Base-by-base conservation (phyloP, 371 early-diverging fungal genomes). In the Batrachochytrium dendrobatidis region DNA sequence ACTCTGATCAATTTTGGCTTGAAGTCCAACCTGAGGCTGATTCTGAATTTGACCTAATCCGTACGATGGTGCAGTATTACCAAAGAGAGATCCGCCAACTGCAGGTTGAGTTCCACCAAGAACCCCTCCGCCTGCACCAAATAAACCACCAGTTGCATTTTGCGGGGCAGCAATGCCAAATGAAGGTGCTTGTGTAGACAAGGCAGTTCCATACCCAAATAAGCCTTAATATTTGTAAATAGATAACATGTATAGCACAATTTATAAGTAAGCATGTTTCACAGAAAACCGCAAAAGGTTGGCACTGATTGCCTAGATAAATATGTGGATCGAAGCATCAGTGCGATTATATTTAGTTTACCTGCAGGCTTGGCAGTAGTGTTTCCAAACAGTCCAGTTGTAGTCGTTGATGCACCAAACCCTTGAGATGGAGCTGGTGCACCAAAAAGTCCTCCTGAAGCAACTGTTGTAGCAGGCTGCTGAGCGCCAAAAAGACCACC, bases 1-100 rank as follows among this genome's bases (percentile, higher is more conserved):
- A 55, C 83, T 83, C 48, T 79, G 75, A 56, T 91, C 91, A 50
- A 92, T 84, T 22, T 83, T 76, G 1, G 93, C 90, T 22, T 81
- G 73, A 53, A 91, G 63, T 20, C 71, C 60, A 17, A 70, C 60
- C 31, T 72, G 70, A 28, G 60, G 73, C 18, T 69, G 70, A 18
- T 22, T 46, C 34, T 18, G 30, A 46, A 43, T 48, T 46, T 30
- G 56, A 66, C 62, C 78, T 69, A 49, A 53, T 7, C 48, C 60
- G 1, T 61, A 52, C 12, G 68, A 39, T 20, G 70, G 57, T 17
- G 60, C 56, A 18, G 55, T 53, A 1, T 65, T 69, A 20, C 77
- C 80, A 53, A 76, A 78, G 26, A 68, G 32, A 34, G 58, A 20
- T 24, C 68, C 61, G 18, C 62, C 55, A n/a, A 70, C 70, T 28